These are phyloP conservation scores for Wickerhamomyces bisporus DNA, from an alignment of 805 yeast species.

Conservation along the genomic window DNA sequence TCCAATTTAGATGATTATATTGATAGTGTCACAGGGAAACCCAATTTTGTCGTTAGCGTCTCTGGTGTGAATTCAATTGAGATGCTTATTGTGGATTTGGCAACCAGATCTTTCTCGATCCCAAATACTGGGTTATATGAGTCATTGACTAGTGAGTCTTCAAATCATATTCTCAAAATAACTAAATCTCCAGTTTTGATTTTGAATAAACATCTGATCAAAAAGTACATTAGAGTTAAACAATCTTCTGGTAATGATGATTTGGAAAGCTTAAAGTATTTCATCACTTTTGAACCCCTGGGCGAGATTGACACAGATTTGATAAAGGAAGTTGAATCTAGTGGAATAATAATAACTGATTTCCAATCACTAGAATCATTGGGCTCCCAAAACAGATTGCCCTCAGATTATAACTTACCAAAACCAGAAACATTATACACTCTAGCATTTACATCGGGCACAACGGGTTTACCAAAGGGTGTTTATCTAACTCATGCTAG, in stretches of 20 bases:
- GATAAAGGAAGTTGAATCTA: neutral
- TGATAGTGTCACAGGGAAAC: conserved; percentile 18
- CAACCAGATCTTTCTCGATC: conserved; percentile 45
- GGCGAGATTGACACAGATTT: conserved; percentile 2
- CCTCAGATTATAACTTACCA: conserved; percentile 32
- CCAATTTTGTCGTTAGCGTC: conserved; percentile 38
- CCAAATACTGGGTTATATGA: conserved; percentile 39
- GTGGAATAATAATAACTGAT: conserved; percentile 29
- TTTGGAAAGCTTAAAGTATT: conserved; percentile 7
- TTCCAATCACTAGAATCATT: conserved; percentile 26
- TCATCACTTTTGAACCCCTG: conserved; percentile 15
- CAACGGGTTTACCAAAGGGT: conserved; percentile 72
- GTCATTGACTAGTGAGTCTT: conserved; percentile 41
- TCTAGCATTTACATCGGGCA: conserved; percentile 63
- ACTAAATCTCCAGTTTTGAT: conserved; percentile 51
- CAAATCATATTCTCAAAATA: conserved; percentile 45
- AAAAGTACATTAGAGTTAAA: conserved; percentile 35
- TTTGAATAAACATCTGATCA: conserved; percentile 39
- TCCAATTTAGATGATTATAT: conserved; percentile 4
- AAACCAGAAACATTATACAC: conserved; percentile 45
- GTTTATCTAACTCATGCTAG: conserved; percentile 59
- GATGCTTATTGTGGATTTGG: conserved; percentile 56
- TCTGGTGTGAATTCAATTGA: conserved; percentile 48
- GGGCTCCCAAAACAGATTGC: conserved; percentile 26
- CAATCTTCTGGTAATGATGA: conserved; percentile 16